Base-by-base conservation (phyloP, 2,329 filamentous ascomycete species). In the Diplodia mutila region DNA sequence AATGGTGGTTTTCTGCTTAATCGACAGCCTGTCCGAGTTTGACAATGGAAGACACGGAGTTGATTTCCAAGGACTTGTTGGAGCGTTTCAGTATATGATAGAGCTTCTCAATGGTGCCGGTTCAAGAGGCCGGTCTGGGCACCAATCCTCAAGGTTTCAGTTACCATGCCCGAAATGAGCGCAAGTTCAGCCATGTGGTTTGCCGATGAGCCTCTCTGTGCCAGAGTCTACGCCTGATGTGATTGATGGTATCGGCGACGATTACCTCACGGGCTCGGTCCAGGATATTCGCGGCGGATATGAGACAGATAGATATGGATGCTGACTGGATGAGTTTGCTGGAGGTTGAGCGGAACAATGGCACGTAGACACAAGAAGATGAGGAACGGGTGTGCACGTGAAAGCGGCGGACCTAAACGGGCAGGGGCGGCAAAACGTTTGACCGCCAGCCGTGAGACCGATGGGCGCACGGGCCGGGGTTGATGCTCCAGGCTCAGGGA, bases 401-500 rank as follows among this genome's bases (percentile, higher is more conserved):
- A n/a, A n/a, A 21, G 14, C 5, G 16, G 6, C 12, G 11, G 16
- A 7, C 4, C 7, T 12, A 9, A 18, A 16, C 16, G 37, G 37
- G 42, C n/a, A 46, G 18, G 42, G 6, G 42, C 42, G 42, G 42
- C 42, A 21, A 46, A 46, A 46, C n/a, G 42, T 46, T 46, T 46
- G 42, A 11, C 42, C 42, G 42, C 18, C 8, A 7, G n/a, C 42
- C 8, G 42, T 14, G 7, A 9, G 42, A 46, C 18, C 1, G 42
- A 21, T 21, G 3, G 27, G 53, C 18, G 53, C 53, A 55, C 53
- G 29, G 53, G 53, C 53, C 53, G 7, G 12, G 4, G 16, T 27
- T 29, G 18, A 25, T 55, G 53, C 53, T 29, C 23, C 39, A 37
- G 23, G 23, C 23, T 63, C 59, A 63, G 59, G 55, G 59, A 49